phyloP scores from a whole-genome alignment of 2,329 filamentous ascomycete species.

The Samsoniella hepiali region DNA sequence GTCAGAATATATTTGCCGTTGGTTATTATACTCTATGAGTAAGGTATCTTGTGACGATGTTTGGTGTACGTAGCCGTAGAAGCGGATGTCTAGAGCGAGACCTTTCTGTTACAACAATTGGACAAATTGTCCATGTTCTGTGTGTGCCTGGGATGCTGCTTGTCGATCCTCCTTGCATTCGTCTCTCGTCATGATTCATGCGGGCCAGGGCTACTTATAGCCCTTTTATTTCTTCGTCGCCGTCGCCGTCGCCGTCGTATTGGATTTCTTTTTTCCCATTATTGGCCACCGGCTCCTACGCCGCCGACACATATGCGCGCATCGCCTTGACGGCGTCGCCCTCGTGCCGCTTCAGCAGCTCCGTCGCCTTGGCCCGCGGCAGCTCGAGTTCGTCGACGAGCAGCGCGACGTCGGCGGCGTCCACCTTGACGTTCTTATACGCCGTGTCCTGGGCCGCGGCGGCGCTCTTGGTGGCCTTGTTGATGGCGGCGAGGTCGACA shows the following conservation, averaged over 20 bases:
- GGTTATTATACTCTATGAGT: not conserved
- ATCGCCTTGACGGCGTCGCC: conserved; percentile 68
- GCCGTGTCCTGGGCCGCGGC: conserved; percentile 22
- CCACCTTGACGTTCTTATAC: conserved; percentile 68
- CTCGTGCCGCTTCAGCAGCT: conserved; percentile 68
- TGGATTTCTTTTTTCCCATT: no score
- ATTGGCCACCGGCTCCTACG: not conserved
- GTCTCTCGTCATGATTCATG: not conserved
- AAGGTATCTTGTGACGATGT: not conserved
- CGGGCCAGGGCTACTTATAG: not conserved
- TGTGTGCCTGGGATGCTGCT: not conserved
- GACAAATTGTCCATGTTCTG: not conserved
- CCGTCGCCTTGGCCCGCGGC: conserved; percentile 67
- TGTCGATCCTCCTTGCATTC: not conserved
- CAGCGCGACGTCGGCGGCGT: conserved; percentile 65
- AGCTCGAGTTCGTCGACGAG: conserved; percentile 72
- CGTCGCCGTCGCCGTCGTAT: no score
- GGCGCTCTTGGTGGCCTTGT: conserved; percentile 62
- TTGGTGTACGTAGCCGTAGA: not conserved
- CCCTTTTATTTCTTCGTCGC: not conserved
- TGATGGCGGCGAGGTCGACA: conserved; percentile 67
- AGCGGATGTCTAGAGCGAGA: not conserved
- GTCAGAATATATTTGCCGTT: conserved; percentile 9
- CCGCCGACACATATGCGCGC: conserved; percentile 47
- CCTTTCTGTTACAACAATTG: not conserved